Base-by-base conservation (phyloP, 2,329 filamentous ascomycete genomes). In the Kalmusia sp. region DNA sequence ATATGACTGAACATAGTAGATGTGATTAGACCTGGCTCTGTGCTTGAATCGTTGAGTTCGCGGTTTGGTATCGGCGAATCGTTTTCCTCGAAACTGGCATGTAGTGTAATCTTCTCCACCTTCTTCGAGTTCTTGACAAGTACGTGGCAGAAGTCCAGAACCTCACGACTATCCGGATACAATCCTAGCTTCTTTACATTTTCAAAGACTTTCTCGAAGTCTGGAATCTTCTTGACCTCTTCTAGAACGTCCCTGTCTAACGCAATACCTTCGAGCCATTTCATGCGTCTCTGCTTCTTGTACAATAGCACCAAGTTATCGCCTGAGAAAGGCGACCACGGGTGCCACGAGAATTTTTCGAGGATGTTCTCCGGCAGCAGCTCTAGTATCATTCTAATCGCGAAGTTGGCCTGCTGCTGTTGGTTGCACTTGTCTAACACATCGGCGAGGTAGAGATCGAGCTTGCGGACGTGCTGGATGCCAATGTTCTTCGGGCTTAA, bases 281-380 rank as follows among this genome's bases (percentile, higher is more conserved):
- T 77, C 73, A 82, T 74, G 46, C 72, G 70, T 61, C 75, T 77
- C 71, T 82, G 79, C 57, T 77, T 80, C 58, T 73, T 74, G 63
- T 79, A 80, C 8, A 82, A 71, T 34, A 81, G 58, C 15, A 80
- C 53, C 54, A 81, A 63, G 49, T 80, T 82, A 34, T 81, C 79
- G 15, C 74, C 71, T 4, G 76, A 76, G 55, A 81, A 81, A 1
- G 75, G 70, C 40, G 73, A 72, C 79, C 79, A 81, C 14, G 78
- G 78, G 63, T 79, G 77, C 79, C 79, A 82, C 55, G 75, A 78
- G 67, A 81, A 80, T 55, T 77, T 76, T 55, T 81, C 78, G 21
- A 82, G 68, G 30, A 76, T 77, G 54, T 81, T 74, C 46, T 80
- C 76, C 1, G 79, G 79, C 30, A 82, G 62, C 55, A 80, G 73